Base-by-base conservation (phyloP, 306 rosid genomes). In the Carpinus viminea region DNA sequence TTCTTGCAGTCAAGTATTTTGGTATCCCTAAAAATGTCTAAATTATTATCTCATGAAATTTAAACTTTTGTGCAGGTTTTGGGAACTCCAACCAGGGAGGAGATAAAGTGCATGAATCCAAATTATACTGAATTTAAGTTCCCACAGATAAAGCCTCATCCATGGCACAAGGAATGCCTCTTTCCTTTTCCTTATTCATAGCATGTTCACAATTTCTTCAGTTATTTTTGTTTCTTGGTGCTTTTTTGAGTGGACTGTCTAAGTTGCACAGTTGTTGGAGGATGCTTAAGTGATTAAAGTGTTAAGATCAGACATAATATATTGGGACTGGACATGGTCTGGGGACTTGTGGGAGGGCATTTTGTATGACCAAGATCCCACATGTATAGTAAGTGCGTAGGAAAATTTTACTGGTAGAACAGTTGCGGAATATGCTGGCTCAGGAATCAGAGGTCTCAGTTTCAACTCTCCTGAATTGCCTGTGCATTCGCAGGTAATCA, bases 31-130 rank as follows among this genome's bases (percentile, higher is more conserved):
- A 53, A 9, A 53, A 53, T 0, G n/a, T 53, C n/a, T 28, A 38
- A 36, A 18, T 66, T 6, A 66, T 15, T 46, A 47, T 18, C 12
- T 12, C 2, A 59, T 72, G 20, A 75, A 26, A 43, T 34, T 78
- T 54, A 56, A 73, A 17, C 51, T 68, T 80, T 31, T 73, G 51
- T 75, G 65, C 90, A 95, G 98, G 97, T 95, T 86, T 86, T 95
- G 90, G 98, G 98, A 79, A 95, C 98, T 59, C 98, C 98, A 55
- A 95, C 98, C 21, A 92, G 98, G 79, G 98, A 95, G 82, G 98
- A 95, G 96, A 95, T 95, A 84, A 95, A 95, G 86, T 95, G 98
- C 89, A 95, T 95, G 98, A 95, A 95, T 84, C 98, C 98, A 78
- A 95, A 95, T 80, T 95, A 95, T 79, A 95, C 97, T 1, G 98